Conservation (phyloP, 176 grass and related monocot genomes). For the Triticum turgidum region DNA sequence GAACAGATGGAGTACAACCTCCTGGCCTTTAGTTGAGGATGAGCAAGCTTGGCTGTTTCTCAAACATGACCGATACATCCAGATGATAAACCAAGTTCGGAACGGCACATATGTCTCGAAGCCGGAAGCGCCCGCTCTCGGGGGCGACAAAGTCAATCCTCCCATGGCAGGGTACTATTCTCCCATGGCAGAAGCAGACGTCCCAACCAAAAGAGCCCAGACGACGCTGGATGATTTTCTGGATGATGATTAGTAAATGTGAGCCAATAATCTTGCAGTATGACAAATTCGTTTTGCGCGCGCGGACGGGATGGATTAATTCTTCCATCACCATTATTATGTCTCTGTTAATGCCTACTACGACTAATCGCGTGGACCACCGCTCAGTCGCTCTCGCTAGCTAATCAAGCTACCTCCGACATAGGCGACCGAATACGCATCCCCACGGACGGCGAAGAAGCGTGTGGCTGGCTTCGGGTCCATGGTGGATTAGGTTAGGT, state of each 20-base stretch:
- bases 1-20: no score
- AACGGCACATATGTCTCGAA: neutral
- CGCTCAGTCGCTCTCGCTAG: neutral
- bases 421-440: neutral
- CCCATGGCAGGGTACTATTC: neutral
- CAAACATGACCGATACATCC: no score
- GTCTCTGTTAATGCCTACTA: neutral
- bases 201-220: constrained; percentile 5
- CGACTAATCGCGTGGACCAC: neutral
- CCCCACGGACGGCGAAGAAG: neutral
- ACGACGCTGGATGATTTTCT: no score
- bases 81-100: neutral
- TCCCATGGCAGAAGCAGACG: constrained; percentile 13
- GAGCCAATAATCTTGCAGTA: neutral
- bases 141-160: constrained; percentile 19
- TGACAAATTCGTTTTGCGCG: constrained; percentile 4
- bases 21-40: no score
- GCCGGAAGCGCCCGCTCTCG: neutral
- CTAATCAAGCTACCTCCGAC: neutral
- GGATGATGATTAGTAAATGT: no score
- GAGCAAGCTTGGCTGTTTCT: no score
- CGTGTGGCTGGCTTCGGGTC: neutral
- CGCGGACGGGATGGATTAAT: neutral
- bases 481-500: constrained; percentile 16
- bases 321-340: neutral